Evolutionary conservation across 78 protist genomes (phyloP).

Genomic region (Emiliania huxleyi): DNA sequence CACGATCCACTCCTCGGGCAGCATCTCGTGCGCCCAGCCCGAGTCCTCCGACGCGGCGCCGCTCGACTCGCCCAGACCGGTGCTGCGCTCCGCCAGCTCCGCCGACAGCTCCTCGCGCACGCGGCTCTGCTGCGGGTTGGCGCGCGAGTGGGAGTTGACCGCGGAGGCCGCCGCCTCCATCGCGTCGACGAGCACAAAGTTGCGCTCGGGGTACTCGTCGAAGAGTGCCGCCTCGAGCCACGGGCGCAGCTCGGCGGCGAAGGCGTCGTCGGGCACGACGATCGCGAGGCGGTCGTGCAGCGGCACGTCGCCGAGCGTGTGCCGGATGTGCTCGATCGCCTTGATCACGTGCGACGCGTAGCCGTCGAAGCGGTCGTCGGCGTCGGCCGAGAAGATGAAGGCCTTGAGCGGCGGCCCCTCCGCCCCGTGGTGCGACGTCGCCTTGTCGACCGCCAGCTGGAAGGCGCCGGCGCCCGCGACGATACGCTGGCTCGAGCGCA

Average conservation of each 20-base stretch:
- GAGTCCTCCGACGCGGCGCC: too few relatives aligned
- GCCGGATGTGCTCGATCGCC: neutral
- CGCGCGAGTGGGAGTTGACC: neutral
- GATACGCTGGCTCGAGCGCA: neutral
- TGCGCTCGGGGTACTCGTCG: neutral
- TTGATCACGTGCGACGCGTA: neutral
- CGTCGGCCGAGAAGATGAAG: neutral
- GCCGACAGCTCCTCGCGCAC: too few relatives aligned
- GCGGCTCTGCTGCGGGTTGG: too few relatives aligned
- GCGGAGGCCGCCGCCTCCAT: neutral
- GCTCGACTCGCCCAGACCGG: too few relatives aligned
- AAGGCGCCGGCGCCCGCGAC: constrained; percentile 5
- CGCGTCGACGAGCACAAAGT: neutral
- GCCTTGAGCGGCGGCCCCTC: constrained; percentile 2
- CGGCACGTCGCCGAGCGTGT: neutral
- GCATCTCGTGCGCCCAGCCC: too few relatives aligned
- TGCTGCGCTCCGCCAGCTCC: too few relatives aligned
- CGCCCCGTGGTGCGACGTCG: neutral
- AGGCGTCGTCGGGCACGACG: neutral
- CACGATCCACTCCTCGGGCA: neutral
- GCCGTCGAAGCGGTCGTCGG: neutral
- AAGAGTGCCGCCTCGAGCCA: neutral
- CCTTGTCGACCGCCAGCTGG: neutral
- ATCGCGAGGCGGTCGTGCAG: neutral
- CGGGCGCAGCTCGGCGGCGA: neutral